Evolutionary conservation across 169 alveolate genomes (phyloP), one percentile per base, ranked within the genome.

Genomic region (Perkinsus chesapeaki): DNA sequence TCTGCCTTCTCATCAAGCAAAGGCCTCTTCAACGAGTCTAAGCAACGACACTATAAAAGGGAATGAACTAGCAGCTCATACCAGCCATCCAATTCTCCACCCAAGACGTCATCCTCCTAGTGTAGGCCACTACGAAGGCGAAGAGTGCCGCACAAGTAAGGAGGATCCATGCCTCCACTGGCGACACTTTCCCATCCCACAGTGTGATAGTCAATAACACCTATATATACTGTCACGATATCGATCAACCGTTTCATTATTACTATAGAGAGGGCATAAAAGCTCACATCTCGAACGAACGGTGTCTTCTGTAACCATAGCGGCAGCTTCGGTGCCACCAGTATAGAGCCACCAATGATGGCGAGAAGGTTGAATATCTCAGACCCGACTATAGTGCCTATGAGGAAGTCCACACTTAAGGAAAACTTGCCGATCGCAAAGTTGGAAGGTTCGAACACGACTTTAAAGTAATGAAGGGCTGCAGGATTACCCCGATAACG

Each of bases 301-400:
- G 95, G 93, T 34, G 48, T 73, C 39, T 91, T 73, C 27, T 94
- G 94, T 0, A 92, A 91, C 34, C 39, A 60, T n/a, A 93, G 43
- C 31, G 95, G 92, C 43, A 91, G 20, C 72, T 34, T 27, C 0
- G 91, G 91, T 3, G 91, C 0, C 37, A 39, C 91, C 47, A 47
- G 36, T 39, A 48, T 39, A 27, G 93, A 72, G 37, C 73, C 48
- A 10, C 95, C 95, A 12, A 94, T 92, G 90, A 94, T 94, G 93
- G 93, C 72, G 38, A 94, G 93, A 48, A 94, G 93, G 60, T 94
- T 94, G 94, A 94, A 94, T 90, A 94, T 91, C 73, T 94, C 95
- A 36, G 93, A 72, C n/a, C 95, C 95, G 23, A 94, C 93, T 48
- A 94, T 93, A 23, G 93, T 93, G 23, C 82, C 82, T 60, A 34